Evolutionary conservation across 192 early-diverging fungal species (phyloP), one percentile per base, ranked within the genome.

Genomic region (Linnemannia elongata): DNA sequence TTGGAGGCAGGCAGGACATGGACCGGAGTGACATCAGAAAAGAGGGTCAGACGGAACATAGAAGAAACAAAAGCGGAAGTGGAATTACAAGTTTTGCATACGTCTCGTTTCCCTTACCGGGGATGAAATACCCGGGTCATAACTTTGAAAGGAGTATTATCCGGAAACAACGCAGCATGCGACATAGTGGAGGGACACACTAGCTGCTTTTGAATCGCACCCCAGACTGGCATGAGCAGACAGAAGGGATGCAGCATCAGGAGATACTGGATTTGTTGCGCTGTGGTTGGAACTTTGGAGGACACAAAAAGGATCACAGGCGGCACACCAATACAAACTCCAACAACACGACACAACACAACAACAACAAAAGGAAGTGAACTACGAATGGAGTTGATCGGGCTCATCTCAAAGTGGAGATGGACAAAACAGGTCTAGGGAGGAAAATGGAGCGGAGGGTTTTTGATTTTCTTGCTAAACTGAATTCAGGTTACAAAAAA

Each of bases 71-170:
- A 27, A 27, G 55, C 55, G 55, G 55, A 41, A 41, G 36, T 70
- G 18, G 69, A 42, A 42, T 42, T 18, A 71, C 69, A 71, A 63
- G 57, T 63, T 27, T 60, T 13, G 12, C 1, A 12, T 47, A n/a
- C n/a, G n/a, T n/a, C n/a, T n/a, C 8, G 2, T 13, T 45, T 49
- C 12, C 3, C 47, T 49, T 49, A 27, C 57, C 60, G 60, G 60
- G 27, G 60, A 63, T 33, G 60, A 33, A 63, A 63, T 63, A 63
- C 60, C 60, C 60, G 60, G 69, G 69, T n/a, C 41, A 3, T 71
- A 33, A 33, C n/a, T 30, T 30, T 12, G 27, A 63, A 13, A 63
- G 60, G 27, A 33, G 60, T 63, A 63, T 63, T 63, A 63, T 63
- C 27, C 27, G 60, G 60, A 63, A 63, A 63, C 60, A 49, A 15